Evolutionary conservation across 192 early-diverging fungal genomes (phyloP), one percentile per base, ranked within the genome.

Genomic region (Linnemannia schmuckeri): DNA sequence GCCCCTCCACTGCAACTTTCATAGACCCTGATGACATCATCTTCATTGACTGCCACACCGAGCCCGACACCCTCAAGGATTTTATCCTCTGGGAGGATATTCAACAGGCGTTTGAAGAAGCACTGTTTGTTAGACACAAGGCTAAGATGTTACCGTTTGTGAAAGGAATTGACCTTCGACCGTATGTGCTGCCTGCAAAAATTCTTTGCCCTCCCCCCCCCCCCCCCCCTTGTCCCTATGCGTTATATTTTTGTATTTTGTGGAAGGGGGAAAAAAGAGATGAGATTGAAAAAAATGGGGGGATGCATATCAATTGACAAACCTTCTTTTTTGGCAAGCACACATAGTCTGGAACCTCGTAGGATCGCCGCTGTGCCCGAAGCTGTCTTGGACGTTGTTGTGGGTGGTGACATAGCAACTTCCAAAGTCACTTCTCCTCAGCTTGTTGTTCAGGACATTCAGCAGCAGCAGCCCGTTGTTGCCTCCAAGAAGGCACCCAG

Each of bases 71-170:
- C 6, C 24, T 35, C 0, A 6, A 70, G 27, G 61, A 40, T 1
- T 52, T 81, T 17, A 61, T 81, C 2, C 63, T 74, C 44, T 81
- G 73, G 79, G 30, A 40, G 3, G 79, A 74, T 75, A 63, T 81
- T 35, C 63, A 24, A 46, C 30, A 40, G 3, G 40, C 30, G 5
- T 81, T 81, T 33, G 4, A 38, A 7, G 30, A 75, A 17, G 79
- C 73, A 6, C 4, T 33, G 13, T 44, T 13, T 42, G 47, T 81
- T 44, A 1, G 52, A 1, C 57, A 75, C 30, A 63, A 63, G 40
- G 54, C 41, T 2, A 27, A 44, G 24, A 63, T 44, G 12, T 44
- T 75, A 2, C 52, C 33, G 24, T 81, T 81, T 72, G 9, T 81
- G 73, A 41, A 30, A 4, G 66, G 74, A 44, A 71, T 49, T 12